These are phyloP conservation scores for Byssochlamys sp. DNA, from an alignment of 2,329 filamentous ascomycete genomes.

Conservation along the genomic window DNA sequence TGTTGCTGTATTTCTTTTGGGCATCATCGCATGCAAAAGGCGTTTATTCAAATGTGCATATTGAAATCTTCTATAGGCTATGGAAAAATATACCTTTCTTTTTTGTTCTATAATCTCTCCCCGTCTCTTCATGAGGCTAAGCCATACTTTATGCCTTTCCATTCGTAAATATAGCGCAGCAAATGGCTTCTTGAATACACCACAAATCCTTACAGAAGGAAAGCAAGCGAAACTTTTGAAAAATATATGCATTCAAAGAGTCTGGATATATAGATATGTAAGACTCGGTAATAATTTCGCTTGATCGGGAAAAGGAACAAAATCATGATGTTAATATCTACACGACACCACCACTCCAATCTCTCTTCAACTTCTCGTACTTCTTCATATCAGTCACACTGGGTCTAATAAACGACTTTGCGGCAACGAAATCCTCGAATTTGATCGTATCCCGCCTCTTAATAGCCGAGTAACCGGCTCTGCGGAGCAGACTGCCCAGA, in stretches of 20 bases:
- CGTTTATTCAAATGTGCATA: conserved; percentile 1
- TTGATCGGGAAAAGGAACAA: not conserved
- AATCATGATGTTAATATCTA: conserved; percentile 8
- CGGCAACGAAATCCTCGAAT: conserved; percentile 33
- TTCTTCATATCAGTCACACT: conserved; percentile 50
- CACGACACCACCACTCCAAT: conserved; percentile 35
- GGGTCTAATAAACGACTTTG: conserved; percentile 31
- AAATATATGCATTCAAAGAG: too few relatives aligned
- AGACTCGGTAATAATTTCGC: too few relatives aligned
- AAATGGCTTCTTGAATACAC: too few relatives aligned
- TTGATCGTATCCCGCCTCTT: conserved; percentile 40
- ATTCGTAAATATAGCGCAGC: too few relatives aligned
- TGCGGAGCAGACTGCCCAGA: conserved; percentile 48
- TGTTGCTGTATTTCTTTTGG: not conserved
- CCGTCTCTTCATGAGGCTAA: too few relatives aligned
- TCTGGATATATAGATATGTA: too few relatives aligned
- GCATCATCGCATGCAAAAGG: conserved; percentile 1
- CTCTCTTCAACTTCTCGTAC: conserved; percentile 46
- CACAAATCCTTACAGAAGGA: too few relatives aligned
- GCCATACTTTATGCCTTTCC: too few relatives aligned
- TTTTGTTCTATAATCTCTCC: not conserved
- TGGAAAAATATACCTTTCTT: not conserved
- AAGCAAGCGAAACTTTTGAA: too few relatives aligned
- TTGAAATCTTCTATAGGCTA: conserved; percentile 1
- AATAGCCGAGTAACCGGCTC: conserved; percentile 51